Evolutionary conservation across 768 basidiomycete species (phyloP).

Genomic region (Pulveroboletus sp.): DNA sequence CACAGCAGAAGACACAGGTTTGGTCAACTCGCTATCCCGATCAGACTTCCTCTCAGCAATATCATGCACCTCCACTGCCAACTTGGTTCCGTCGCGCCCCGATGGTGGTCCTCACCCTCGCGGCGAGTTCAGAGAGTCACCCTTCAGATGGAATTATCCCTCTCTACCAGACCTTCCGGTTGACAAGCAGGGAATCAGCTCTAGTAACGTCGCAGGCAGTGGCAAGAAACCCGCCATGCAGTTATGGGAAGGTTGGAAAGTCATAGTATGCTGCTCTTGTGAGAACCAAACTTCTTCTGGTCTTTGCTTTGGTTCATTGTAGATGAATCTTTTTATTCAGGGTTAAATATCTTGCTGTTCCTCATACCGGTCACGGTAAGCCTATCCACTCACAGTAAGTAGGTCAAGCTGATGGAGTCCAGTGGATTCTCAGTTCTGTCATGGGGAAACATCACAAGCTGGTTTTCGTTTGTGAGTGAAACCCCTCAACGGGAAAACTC

Average conservation of each 20-base stretch:
- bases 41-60: conserved; percentile 22
- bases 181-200: conserved; percentile 2
- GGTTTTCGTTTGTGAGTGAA: conserved; percentile 55
- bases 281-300: conserved; percentile 15
- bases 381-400: conserved; percentile 1
- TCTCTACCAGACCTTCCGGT: conserved; percentile 17
- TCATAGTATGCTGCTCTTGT: conserved; percentile 57
- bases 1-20: conserved; percentile 3
- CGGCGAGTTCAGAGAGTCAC: conserved; percentile 25
- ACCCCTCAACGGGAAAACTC: neutral
- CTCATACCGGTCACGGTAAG: conserved; percentile 66
- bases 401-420: neutral
- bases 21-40: conserved; percentile 13
- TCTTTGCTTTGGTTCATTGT: neutral
- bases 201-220: neutral
- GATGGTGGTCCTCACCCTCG: conserved; percentile 3
- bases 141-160: conserved; percentile 30
- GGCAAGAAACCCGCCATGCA: conserved; percentile 11
- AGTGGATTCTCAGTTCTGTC: conserved; percentile 56
- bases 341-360: conserved; percentile 65
- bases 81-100: conserved; percentile 20
- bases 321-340: conserved; percentile 31
- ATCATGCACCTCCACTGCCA: conserved; percentile 21
- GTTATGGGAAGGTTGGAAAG: conserved; percentile 48
- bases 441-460: conserved; percentile 46